phyloP scores from a whole-genome alignment of 2,329 filamentous ascomycete species.

The Monosporascus cannonballus region DNA sequence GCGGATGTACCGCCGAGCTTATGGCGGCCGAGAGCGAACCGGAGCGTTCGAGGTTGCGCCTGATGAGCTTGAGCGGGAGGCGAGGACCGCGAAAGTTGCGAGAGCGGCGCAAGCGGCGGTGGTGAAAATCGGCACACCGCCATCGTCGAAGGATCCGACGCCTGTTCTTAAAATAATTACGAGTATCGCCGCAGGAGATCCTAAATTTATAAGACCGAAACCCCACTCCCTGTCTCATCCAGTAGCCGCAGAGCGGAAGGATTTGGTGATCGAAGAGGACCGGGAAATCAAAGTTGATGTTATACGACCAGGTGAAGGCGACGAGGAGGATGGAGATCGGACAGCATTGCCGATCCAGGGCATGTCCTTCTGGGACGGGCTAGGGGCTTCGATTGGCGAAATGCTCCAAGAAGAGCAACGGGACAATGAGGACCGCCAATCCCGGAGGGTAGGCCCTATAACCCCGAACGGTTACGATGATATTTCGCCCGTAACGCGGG shows the following conservation, averaged over 20 bases:
- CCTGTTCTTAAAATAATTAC: slow-evolving; percentile 22
- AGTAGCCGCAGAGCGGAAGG: not conserved
- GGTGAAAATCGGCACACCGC: slow-evolving; percentile 4
- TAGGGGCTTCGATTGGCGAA: slow-evolving; percentile 37
- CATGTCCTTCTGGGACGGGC: slow-evolving; percentile 15
- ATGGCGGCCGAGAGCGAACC: slow-evolving; percentile 41
- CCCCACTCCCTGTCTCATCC: slow-evolving; percentile 7
- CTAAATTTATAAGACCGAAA: slow-evolving; percentile 15
- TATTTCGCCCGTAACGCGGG: slow-evolving; percentile 55
- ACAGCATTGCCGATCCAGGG: slow-evolving; percentile 22
- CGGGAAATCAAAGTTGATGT: slow-evolving; percentile 1
- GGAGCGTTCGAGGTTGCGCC: slow-evolving; percentile 39
- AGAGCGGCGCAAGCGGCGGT: not conserved
- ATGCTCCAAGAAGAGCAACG: slow-evolving; percentile 25
- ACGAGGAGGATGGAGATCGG: slow-evolving; percentile 23
- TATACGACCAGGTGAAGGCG: slow-evolving; percentile 27
- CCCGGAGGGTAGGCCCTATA: slow-evolving; percentile 36
- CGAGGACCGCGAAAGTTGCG: not conserved
- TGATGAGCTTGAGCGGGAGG: slow-evolving; percentile 19
- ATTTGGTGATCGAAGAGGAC: slow-evolving; percentile 6
- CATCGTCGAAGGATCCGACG: slow-evolving; percentile 11
- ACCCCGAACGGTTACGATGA: slow-evolving; percentile 57
- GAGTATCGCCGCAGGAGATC: slow-evolving; percentile 12
- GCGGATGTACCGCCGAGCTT: slow-evolving; percentile 49
- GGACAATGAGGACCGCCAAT: slow-evolving; percentile 4